These are phyloP conservation scores for Leccinum griseonigrum DNA, from an alignment of 1,284 basidiomycete genomes.

Conservation along the genomic window DNA sequence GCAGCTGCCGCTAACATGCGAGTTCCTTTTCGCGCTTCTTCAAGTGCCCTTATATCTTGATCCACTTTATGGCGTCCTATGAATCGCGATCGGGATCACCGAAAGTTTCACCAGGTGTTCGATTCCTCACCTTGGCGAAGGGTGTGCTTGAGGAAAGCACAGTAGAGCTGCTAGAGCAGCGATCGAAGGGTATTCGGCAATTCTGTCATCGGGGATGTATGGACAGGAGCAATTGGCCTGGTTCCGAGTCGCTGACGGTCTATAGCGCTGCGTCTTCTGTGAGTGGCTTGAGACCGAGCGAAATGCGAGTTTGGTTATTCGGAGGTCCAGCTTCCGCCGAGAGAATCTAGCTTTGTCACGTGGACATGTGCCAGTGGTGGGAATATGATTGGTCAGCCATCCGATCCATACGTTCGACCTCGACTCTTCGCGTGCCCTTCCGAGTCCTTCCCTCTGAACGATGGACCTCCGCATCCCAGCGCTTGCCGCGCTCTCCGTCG, in stretches of 20 bases:
- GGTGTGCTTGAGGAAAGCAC: conserved; percentile 42
- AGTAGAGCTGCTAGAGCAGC: conserved; percentile 28
- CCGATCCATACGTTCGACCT: not conserved
- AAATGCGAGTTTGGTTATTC: conserved; percentile 73
- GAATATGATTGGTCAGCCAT: conserved; percentile 22
- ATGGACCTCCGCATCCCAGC: conserved; percentile 16
- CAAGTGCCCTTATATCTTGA: conserved; percentile 58
- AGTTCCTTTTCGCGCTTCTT: conserved; percentile 88
- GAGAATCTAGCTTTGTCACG: no score
- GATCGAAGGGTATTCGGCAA: conserved; percentile 60
- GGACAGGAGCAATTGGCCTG: conserved; percentile 33
- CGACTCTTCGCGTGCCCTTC: no score
- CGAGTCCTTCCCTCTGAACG: not conserved
- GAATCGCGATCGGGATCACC: conserved; percentile 75
- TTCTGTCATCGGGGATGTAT: conserved; percentile 51
- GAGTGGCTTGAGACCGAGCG: conserved; percentile 91
- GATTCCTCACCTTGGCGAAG: conserved; percentile 76
- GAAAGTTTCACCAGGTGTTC: conserved; percentile 85
- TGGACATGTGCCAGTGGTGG: no score
- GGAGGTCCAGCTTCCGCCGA: no score
- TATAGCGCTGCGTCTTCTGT: conserved; percentile 60
- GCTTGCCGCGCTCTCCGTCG: conserved; percentile 9
- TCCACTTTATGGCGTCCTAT: conserved; percentile 82
- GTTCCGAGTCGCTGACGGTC: conserved; percentile 17
- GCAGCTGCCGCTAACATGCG: conserved; percentile 72